These are phyloP conservation scores for Gastrodia elata DNA, from an alignment of 106 monocot genomes.

Conservation along the genomic window DNA sequence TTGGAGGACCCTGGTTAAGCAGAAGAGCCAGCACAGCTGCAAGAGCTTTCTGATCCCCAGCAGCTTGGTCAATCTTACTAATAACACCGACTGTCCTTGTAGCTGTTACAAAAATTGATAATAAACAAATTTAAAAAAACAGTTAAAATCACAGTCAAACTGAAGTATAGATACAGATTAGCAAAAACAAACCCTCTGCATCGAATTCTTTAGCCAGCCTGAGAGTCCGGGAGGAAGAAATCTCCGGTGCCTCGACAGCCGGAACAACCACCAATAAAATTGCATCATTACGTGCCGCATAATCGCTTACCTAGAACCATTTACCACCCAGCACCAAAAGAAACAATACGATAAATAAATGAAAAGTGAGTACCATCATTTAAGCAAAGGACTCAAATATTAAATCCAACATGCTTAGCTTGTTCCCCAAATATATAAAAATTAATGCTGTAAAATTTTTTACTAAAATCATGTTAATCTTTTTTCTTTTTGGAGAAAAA, in stretches of 20 bases:
- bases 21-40: conserved; percentile 73
- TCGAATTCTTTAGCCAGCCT: conserved; percentile 74
- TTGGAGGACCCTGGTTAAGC: conserved; percentile 63
- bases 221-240: conserved; percentile 77
- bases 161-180: not conserved
- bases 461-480: not conserved
- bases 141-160: not conserved
- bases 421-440: not conserved
- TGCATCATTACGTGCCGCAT: conserved; percentile 88
- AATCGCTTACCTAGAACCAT: conserved; percentile 50
- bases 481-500: not conserved
- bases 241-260: conserved; percentile 73
- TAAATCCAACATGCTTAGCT: not conserved
- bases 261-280: conserved; percentile 73
- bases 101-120: conserved; percentile 27
- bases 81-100: conserved; percentile 80
- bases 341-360: not conserved
- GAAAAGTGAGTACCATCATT: not conserved
- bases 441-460: not conserved
- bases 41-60: conserved; percentile 71
- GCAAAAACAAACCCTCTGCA: conserved; percentile 53
- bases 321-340: not conserved
- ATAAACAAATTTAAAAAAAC: not conserved
- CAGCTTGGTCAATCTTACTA: conserved; percentile 90
- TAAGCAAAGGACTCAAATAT: not conserved